Percentiles rank a stretch among this genome's conserved stretches.
phyloP scores from a whole-genome alignment of 768 basidiomycete genomes.

The Flagelloscypha sp. region DNA sequence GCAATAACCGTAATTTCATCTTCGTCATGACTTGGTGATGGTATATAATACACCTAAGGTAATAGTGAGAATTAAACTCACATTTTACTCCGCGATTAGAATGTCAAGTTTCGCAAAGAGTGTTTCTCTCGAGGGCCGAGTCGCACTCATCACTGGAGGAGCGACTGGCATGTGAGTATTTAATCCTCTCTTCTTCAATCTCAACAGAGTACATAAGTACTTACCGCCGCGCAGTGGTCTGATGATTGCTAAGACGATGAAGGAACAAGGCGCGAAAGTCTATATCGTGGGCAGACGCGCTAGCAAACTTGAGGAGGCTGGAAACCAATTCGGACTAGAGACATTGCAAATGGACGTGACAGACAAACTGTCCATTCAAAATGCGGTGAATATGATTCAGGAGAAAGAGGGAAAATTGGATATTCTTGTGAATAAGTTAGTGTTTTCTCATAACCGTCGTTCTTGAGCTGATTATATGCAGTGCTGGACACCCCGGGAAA shows the following conservation, averaged over 20 bases:
- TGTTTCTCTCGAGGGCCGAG: background rate
- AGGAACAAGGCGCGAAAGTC: conserved; percentile 1
- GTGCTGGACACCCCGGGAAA: background rate
- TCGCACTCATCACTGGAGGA: conserved; percentile 3
- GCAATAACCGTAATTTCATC: no score
- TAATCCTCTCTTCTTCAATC: no score
- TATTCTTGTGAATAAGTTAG: conserved; percentile 1
- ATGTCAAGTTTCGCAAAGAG: no score
- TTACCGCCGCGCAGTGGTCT: background rate
- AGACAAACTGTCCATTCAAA: background rate
- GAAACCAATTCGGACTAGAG: background rate
- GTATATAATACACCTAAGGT: no score
- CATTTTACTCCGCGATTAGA: no score
- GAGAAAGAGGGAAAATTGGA: background rate
- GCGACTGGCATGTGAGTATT: conserved; percentile 2
- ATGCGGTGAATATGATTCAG: background rate
- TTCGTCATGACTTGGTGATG: no score
- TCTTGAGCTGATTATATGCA: background rate
- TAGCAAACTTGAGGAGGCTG: background rate
- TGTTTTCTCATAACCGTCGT: background rate
- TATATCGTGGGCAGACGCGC: conserved; percentile 1
- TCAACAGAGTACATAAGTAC: background rate
- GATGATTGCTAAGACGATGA: conserved; percentile 1
- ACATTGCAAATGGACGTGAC: background rate
- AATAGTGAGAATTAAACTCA: no score